Conservation (phyloP, 257 asterid genomes). For the Apocynum venetum region DNA sequence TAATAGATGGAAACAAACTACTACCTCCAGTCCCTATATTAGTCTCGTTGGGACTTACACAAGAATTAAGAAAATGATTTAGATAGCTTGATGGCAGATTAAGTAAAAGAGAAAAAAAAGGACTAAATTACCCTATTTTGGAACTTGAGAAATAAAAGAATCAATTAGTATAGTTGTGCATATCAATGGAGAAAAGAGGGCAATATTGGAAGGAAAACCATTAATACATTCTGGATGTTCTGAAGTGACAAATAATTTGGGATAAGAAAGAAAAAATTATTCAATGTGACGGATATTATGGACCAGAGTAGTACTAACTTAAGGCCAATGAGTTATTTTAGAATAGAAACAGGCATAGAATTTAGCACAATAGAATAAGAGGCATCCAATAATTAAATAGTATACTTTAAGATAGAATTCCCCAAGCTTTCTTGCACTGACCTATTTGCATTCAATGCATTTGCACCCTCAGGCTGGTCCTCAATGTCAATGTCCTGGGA, state of each 20-base stretch:
- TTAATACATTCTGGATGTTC: not conserved
- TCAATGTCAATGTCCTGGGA: constrained; percentile 59
- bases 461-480: constrained; percentile 78
- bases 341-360: not conserved
- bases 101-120: not conserved
- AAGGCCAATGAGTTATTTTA: not conserved
- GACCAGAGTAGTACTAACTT: not conserved
- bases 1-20: not conserved
- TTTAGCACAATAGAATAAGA: not conserved
- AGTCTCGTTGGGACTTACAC: not conserved
- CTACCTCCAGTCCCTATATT: not conserved
- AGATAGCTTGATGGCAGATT: not conserved
- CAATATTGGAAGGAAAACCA: not conserved
- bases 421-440: constrained; percentile 20
- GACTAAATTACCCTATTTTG: not conserved
- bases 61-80: not conserved
- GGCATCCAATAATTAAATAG: constrained; percentile 4
- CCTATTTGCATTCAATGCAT: constrained; percentile 75
- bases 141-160: not conserved
- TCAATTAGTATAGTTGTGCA: not conserved
- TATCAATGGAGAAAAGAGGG: not conserved
- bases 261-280: not conserved
- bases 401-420: not conserved
- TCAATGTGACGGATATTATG: not conserved
- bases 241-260: not conserved